Conservation (phyloP, 2,329 filamentous ascomycete genomes). For the Sarocladium kiliense region DNA sequence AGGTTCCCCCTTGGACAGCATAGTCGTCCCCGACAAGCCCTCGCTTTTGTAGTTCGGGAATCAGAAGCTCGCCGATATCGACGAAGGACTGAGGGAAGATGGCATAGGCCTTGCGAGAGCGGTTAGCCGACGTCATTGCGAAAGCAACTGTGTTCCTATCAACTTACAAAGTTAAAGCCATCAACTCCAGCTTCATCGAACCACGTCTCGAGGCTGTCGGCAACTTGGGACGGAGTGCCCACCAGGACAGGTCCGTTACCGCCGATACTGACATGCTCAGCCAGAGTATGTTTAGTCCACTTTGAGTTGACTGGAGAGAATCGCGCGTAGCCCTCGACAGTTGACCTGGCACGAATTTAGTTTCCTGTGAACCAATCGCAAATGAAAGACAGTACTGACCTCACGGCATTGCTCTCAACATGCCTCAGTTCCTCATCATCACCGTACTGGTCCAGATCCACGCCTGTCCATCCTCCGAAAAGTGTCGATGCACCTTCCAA, state of each 20-base stretch:
- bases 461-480: conserved; percentile 70
- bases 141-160: background rate
- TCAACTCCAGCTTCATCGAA: conserved; percentile 64
- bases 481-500: conserved; percentile 61
- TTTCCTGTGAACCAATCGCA: background rate
- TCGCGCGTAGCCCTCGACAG: conserved; percentile 49
- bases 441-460: conserved; percentile 49
- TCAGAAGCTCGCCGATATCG: conserved; percentile 59
- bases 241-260: conserved; percentile 61
- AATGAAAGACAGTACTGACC: conserved; percentile 21
- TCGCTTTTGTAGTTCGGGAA: conserved; percentile 57
- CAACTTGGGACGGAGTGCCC: conserved; percentile 59
- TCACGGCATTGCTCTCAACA: conserved; percentile 58
- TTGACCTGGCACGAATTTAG: conserved; percentile 27
- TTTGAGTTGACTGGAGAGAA: conserved; percentile 55
- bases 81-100: conserved; percentile 64
- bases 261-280: conserved; percentile 62
- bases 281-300: conserved; percentile 69
- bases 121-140: conserved; percentile 5
- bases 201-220: conserved; percentile 64
- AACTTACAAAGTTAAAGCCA: conserved; percentile 67
- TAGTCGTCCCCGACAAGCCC: conserved; percentile 53
- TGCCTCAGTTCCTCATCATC: conserved; percentile 61
- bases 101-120: conserved; percentile 47
- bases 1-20: conserved; percentile 51